phyloP scores from a whole-genome alignment of 2,329 filamentous ascomycete species.

The Acrocalymma vagum region DNA sequence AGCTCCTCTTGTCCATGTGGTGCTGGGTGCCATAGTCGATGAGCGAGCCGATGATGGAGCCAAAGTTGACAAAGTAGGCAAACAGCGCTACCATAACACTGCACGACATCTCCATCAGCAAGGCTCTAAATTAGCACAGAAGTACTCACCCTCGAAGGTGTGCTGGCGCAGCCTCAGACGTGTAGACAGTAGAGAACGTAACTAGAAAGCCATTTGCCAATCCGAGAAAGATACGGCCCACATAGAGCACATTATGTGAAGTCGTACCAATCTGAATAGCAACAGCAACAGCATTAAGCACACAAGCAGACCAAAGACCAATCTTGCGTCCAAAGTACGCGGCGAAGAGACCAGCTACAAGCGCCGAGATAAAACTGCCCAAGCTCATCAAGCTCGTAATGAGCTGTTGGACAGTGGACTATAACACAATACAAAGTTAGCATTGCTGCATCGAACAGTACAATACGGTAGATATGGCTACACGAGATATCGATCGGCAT shows the following conservation, averaged over 20 bases:
- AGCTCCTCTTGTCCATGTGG: slow-evolving; percentile 31
- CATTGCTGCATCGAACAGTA: not conserved
- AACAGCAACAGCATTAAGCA: slow-evolving; percentile 53
- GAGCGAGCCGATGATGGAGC: slow-evolving; percentile 55
- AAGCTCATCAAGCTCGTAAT: slow-evolving; percentile 63
- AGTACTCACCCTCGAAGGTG: slow-evolving; percentile 38
- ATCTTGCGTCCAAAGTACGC: slow-evolving; percentile 56
- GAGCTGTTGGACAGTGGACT: slow-evolving; percentile 61
- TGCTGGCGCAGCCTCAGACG: slow-evolving; percentile 51
- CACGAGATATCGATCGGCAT: no score
- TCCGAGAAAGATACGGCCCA: slow-evolving; percentile 52
- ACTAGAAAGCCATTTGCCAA: slow-evolving; percentile 56
- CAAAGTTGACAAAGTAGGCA: slow-evolving; percentile 60
- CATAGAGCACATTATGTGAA: slow-evolving; percentile 41
- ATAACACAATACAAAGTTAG: slow-evolving; percentile 1
- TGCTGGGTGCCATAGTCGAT: slow-evolving; percentile 39
- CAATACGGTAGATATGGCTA: no score
- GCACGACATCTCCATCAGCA: slow-evolving; percentile 35
- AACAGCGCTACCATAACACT: slow-evolving; percentile 56
- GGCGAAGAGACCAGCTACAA: slow-evolving; percentile 58
- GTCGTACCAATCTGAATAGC: slow-evolving; percentile 29
- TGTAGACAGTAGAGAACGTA: slow-evolving; percentile 61
- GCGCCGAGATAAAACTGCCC: slow-evolving; percentile 60
- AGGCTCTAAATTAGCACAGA: not conserved
- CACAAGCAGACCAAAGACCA: slow-evolving; percentile 59